Conservation (phyloP, 352 stramenopile genomes). For the Pythium plurisporium region DNA sequence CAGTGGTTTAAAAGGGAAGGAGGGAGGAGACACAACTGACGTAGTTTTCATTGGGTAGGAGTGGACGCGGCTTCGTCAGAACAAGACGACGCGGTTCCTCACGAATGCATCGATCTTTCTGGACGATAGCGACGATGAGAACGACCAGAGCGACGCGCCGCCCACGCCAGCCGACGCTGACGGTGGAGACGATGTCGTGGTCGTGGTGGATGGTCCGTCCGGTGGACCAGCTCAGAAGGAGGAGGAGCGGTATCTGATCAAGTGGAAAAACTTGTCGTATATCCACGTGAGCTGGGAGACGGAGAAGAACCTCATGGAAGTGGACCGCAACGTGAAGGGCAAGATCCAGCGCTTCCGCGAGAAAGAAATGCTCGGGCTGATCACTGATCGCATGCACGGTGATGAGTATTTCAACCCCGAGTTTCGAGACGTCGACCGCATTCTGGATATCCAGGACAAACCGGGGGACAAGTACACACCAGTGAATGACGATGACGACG, state of each 20-base stretch:
- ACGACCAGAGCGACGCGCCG: conserved; percentile 1
- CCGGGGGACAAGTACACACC: conserved; percentile 65
- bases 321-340: conserved; percentile 80
- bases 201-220: conserved; percentile 13
- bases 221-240: conserved; percentile 25
- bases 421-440: conserved; percentile 85
- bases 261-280: conserved; percentile 89
- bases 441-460: conserved; percentile 81
- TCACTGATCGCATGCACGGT: conserved; percentile 46
- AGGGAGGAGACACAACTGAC: background rate
- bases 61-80: conserved; percentile 68
- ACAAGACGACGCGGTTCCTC: conserved; percentile 75
- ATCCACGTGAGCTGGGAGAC: conserved; percentile 90
- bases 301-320: conserved; percentile 73
- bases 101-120: conserved; percentile 81
- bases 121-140: conserved; percentile 45
- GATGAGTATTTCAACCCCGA: conserved; percentile 92
- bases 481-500: conserved; percentile 40
- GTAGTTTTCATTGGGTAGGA: conserved; percentile 25
- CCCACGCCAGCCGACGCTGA: background rate
- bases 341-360: conserved; percentile 87
- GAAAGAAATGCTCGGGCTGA: conserved; percentile 51
- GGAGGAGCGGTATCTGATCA: conserved; percentile 86
- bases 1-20: background rate
- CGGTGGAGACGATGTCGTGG: conserved; percentile 13